phyloP scores from a whole-genome alignment of 169 alveolate species.

The Ichthyophthirius multifiliis region DNA sequence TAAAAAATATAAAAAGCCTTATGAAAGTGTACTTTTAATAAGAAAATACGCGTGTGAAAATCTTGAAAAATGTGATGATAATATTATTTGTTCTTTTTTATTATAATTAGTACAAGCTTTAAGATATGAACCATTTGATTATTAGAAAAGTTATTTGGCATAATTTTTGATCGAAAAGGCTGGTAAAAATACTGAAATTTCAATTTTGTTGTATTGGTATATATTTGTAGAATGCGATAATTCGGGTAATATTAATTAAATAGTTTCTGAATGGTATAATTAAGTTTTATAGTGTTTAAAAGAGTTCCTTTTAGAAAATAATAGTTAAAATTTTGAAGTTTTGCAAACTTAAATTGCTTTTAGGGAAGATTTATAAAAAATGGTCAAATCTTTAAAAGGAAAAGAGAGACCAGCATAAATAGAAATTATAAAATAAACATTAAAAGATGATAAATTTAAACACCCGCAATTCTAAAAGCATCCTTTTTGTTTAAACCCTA shows the following conservation, averaged over 20 bases:
- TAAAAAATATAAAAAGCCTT: constrained; percentile 41
- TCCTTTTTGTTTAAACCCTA: constrained; percentile 70
- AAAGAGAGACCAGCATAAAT: constrained; percentile 54
- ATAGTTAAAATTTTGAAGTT: constrained; percentile 28
- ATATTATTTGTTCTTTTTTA: constrained; percentile 65
- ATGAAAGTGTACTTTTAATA: constrained; percentile 59
- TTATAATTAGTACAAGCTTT: constrained; percentile 76
- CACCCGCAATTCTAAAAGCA: constrained; percentile 44
- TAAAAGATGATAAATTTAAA: constrained; percentile 39
- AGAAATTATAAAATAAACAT: constrained; percentile 48
- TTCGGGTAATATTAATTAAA: constrained; percentile 15
- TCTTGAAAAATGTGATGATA: constrained; percentile 49
- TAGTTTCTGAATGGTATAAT: constrained; percentile 36
- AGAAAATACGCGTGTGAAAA: constrained; percentile 81
- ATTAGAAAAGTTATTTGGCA: constrained; percentile 38
- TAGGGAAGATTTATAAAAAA: constrained; percentile 46
- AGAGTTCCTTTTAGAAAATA: constrained; percentile 33
- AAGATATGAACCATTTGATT: constrained; percentile 66
- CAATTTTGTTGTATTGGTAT: constrained; percentile 76
- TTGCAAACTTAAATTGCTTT: constrained; percentile 50
- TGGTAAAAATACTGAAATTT: constrained; percentile 48
- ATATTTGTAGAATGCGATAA: constrained; percentile 67
- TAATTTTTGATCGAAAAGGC: constrained; percentile 61
- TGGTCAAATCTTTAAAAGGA: constrained; percentile 29
- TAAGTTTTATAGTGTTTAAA: constrained; percentile 39